Evolutionary conservation across 805 yeast species (phyloP), one percentile per base, ranked within the genome.

Genomic region (Candida michaelii): DNA sequence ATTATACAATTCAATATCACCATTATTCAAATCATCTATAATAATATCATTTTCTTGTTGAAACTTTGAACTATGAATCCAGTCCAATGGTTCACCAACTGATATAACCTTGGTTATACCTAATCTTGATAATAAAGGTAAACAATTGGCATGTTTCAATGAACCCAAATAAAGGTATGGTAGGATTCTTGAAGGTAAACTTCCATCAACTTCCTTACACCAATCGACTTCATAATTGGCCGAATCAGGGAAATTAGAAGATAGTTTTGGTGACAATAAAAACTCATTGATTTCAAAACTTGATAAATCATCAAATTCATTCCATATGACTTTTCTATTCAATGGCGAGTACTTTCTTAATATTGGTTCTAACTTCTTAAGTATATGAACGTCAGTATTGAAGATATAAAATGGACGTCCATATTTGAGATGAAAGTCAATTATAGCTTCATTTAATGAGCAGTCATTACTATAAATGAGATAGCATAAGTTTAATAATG

Each of bases 161-260:
- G 93, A 83, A 0, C 98, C 98, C 40, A 91, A 68, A 55, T 89
- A 91, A 47, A 91, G 61, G 60, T 90, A 90, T 1, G 91, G 86
- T 40, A 90, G 63, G 3, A 91, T 83, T 40, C 86, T 68, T 0
- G 97, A 89, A 1, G 98, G 98, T 17, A 91, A 58, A 2, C 95
- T 73, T 17, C 97, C 89, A 54, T 60, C 74, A 27, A 55, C 73
- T 47, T 60, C 71, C 27, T 59, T 63, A 8, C 68, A 68, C 74
- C 76, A 70, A 35, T 54, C 58, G 6, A 34, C 32, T 27, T 39
- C 30, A 35, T 4, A 33, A 14, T 11, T 27, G 31, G 13, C 21
- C 35, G 11, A 27, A 15, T 4, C 47, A 46, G 5, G 46, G 25
- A 23, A 4, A 25, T 23, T 13, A 2, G 30, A 16, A 3, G 30